phyloP scores from a whole-genome alignment of 78 protist genomes.

The Dictyostelium brefeldianum region DNA sequence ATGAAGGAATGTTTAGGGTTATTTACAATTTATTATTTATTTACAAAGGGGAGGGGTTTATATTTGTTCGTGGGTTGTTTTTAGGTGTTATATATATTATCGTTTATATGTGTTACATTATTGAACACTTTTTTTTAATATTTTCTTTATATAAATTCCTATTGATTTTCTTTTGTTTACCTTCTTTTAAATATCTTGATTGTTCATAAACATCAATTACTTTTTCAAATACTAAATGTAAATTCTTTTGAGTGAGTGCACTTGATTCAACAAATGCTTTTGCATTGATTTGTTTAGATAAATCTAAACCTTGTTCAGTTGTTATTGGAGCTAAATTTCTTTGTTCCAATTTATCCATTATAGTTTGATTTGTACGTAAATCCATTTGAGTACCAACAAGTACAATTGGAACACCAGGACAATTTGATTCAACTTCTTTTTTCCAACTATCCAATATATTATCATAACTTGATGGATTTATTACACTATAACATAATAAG shows the following conservation, averaged over 20 bases:
- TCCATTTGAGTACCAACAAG: slow-evolving; percentile 94
- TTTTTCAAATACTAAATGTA: slow-evolving; percentile 91
- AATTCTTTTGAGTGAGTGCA: slow-evolving; percentile 94
- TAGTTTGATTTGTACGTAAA: slow-evolving; percentile 53
- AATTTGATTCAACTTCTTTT: slow-evolving; percentile 91
- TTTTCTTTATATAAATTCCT: neutral
- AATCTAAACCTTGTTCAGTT: slow-evolving; percentile 74
- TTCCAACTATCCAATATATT: slow-evolving; percentile 88
- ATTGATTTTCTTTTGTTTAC: neutral
- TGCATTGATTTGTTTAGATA: slow-evolving; percentile 88
- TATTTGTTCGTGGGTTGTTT: neutral
- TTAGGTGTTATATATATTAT: neutral
- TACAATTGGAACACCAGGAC: slow-evolving; percentile 88
- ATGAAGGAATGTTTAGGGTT: neutral
- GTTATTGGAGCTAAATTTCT: slow-evolving; percentile 41
- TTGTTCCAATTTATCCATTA: slow-evolving; percentile 25
- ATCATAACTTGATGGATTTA: slow-evolving; percentile 87
- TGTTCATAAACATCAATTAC: slow-evolving; percentile 12
- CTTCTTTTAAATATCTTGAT: neutral
- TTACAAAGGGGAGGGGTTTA: neutral
- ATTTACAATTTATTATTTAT: neutral
- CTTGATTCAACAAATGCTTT: slow-evolving; percentile 94
- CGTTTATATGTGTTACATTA: neutral
- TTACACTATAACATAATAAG: slow-evolving; percentile 58
- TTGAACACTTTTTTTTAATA: neutral